Evolutionary conservation across 2,329 filamentous ascomycete species (phyloP).

Genomic region (Aulographum hederae): DNA sequence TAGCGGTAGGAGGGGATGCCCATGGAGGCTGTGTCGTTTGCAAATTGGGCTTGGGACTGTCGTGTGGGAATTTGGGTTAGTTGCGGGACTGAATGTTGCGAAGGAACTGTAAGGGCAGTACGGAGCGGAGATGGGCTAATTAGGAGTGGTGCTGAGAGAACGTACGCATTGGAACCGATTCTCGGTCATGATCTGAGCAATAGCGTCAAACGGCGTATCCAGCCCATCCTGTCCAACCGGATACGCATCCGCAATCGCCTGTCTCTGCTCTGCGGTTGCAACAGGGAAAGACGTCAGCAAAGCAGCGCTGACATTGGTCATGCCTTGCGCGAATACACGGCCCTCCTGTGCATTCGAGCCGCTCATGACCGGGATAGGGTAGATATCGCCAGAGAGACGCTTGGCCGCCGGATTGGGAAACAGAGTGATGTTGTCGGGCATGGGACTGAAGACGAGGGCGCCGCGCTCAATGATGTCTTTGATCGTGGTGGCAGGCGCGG

Average conservation of each 20-base stretch:
- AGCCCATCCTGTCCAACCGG: conserved; percentile 9
- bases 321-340: conserved; percentile 10
- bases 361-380: conserved; percentile 15
- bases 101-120: too few relatives aligned
- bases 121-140: too few relatives aligned
- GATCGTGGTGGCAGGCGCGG: conserved; percentile 13
- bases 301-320: neutral
- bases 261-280: neutral
- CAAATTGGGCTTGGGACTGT: conserved; percentile 8
- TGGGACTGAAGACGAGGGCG: conserved; percentile 13
- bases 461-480: conserved; percentile 14
- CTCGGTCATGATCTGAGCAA: conserved; percentile 12
- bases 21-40: conserved; percentile 11
- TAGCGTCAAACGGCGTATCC: conserved; percentile 10
- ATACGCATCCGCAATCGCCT: conserved; percentile 9
- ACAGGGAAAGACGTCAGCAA: neutral
- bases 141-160: too few relatives aligned
- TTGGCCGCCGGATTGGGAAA: conserved; percentile 10
- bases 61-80: too few relatives aligned
- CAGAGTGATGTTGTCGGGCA: conserved; percentile 15
- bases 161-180: conserved; percentile 1
- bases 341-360: conserved; percentile 18
- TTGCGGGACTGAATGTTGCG: too few relatives aligned
- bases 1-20: conserved; percentile 18
- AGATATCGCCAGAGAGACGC: conserved; percentile 13